Evolutionary conservation across 2,329 filamentous ascomycete species (phyloP).

Genomic region (Fusarium pseudoanthophilum): DNA sequence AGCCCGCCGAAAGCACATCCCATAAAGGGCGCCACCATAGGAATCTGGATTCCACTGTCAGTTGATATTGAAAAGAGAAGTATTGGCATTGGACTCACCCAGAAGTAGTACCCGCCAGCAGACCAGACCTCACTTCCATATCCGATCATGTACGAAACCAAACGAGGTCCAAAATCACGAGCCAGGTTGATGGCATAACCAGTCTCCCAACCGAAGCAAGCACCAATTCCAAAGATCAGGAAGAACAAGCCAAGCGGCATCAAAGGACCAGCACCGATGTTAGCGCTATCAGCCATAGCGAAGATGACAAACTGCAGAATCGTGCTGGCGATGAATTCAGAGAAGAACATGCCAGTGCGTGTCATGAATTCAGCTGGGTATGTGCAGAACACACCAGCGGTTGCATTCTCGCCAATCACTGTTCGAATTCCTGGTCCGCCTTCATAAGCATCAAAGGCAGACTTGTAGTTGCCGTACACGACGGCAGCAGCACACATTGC

Average conservation of each 20-base stretch:
- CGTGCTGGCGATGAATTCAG: constrained; percentile 74
- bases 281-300: constrained; percentile 69
- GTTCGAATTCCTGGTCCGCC: constrained; percentile 70
- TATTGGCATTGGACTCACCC: constrained; percentile 58
- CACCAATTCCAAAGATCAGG: constrained; percentile 77
- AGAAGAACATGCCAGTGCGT: constrained; percentile 74
- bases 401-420: constrained; percentile 67
- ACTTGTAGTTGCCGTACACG: constrained; percentile 72
- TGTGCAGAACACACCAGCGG: constrained; percentile 78
- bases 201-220: constrained; percentile 80
- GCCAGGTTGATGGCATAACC: constrained; percentile 81
- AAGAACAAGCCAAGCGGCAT: constrained; percentile 75
- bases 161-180: constrained; percentile 75
- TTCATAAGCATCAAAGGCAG: constrained; percentile 72
- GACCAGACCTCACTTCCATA: constrained; percentile 75
- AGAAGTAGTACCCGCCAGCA: constrained; percentile 77
- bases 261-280: constrained; percentile 65
- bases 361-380: constrained; percentile 76
- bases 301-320: constrained; percentile 79
- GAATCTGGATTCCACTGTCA: constrained; percentile 60
- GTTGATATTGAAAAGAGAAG: not conserved
- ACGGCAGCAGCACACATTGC: constrained; percentile 71
- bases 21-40: constrained; percentile 76
- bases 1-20: constrained; percentile 73
- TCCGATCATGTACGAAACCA: constrained; percentile 74